These are phyloP conservation scores for Calonectria henricotiae DNA, from an alignment of 2,329 filamentous ascomycete species.

Conservation along the genomic window DNA sequence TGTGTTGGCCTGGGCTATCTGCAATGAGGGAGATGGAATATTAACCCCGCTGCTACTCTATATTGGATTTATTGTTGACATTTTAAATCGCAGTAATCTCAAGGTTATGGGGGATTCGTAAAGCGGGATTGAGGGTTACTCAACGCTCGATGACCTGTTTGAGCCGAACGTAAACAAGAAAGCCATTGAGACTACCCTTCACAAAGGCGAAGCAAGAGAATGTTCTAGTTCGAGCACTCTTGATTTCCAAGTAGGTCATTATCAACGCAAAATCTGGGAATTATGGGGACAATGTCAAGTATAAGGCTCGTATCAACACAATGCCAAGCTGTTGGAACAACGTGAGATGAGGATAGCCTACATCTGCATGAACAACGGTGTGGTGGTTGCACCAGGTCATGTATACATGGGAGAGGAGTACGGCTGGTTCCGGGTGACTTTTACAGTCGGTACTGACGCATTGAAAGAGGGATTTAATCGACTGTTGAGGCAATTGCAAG, in stretches of 20 bases:
- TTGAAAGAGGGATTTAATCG: slow-evolving; percentile 10
- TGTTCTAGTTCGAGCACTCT: neutral
- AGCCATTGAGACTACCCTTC: slow-evolving; percentile 3
- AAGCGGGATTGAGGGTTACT: neutral
- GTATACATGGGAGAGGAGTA: slow-evolving; percentile 16
- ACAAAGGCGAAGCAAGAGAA: neutral
- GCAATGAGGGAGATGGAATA: slow-evolving; percentile 9
- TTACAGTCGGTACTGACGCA: neutral
- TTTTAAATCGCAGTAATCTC: slow-evolving; percentile 12
- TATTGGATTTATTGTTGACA: slow-evolving; percentile 12
- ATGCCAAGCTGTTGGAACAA: neutral
- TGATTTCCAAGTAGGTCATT: neutral
- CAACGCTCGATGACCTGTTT: neutral
- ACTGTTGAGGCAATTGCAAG: neutral
- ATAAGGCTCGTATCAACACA: neutral
- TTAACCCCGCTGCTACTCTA: slow-evolving; percentile 11
- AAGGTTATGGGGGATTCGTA: neutral
- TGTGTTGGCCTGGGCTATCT: neutral
- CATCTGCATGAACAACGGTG: slow-evolving; percentile 1
- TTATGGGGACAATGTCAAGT: slow-evolving; percentile 20
- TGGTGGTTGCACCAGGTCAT: slow-evolving; percentile 12
- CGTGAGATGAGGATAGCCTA: neutral
- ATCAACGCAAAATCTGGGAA: slow-evolving; percentile 1
- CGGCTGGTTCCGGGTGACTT: slow-evolving; percentile 20
- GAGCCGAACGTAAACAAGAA: slow-evolving; percentile 3